Percentiles rank a stretch among this genome's conserved stretches.
phyloP scores from a whole-genome alignment of 352 stramenopile species.

The Phytophthora melonis region DNA sequence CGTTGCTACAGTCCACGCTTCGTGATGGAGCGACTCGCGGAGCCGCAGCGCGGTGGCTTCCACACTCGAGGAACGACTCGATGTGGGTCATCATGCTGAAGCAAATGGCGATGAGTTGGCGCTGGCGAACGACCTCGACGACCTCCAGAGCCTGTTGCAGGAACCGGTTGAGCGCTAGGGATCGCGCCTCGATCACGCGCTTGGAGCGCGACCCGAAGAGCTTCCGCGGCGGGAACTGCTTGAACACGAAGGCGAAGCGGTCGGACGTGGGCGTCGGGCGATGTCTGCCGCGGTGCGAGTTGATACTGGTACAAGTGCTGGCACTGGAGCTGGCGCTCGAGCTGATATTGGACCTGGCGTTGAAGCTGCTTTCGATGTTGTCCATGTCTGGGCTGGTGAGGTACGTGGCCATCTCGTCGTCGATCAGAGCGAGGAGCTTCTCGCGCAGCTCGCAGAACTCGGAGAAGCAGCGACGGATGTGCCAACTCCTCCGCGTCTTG shows the following conservation, averaged over 20 bases:
- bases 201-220: slow-evolving; percentile 77
- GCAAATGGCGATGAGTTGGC: slow-evolving; percentile 73
- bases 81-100: slow-evolving; percentile 80
- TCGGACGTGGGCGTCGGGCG: slow-evolving; percentile 31
- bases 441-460: slow-evolving; percentile 82
- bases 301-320: slow-evolving; percentile 32
- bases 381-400: slow-evolving; percentile 33
- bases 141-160: slow-evolving; percentile 64
- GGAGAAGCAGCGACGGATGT: slow-evolving; percentile 75
- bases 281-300: slow-evolving; percentile 20
- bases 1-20: slow-evolving; percentile 13
- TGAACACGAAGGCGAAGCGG: slow-evolving; percentile 70
- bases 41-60: slow-evolving; percentile 36
- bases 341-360: slow-evolving; percentile 7
- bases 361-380: slow-evolving; percentile 30
- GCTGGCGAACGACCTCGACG: slow-evolving; percentile 61
- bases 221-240: slow-evolving; percentile 70
- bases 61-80: slow-evolving; percentile 70
- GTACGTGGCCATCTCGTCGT: slow-evolving; percentile 48
- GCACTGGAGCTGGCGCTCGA: slow-evolving; percentile 21
- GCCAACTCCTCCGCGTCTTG: slow-evolving; percentile 56
- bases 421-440: slow-evolving; percentile 69
- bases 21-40: slow-evolving; percentile 11
- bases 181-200: slow-evolving; percentile 73
- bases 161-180: slow-evolving; percentile 67